Evolutionary conservation across 225 moss, liverwort and hornwort genomes (phyloP), one percentile per base, ranked within the genome.

Genomic region (Rhytidiadelphus loreus): DNA sequence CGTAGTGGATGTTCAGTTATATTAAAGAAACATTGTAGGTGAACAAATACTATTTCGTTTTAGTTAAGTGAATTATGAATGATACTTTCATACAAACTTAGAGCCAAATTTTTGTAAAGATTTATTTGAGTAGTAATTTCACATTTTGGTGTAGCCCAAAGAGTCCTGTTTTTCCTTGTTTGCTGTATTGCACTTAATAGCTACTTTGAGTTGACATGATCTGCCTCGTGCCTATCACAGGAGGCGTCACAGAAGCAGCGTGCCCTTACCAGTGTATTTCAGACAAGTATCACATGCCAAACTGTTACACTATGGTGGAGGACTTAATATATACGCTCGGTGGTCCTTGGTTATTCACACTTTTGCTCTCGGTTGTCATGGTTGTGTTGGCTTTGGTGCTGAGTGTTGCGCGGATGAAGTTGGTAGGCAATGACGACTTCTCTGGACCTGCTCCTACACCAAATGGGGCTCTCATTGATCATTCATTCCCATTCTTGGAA

Each of bases 371-470:
- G 43, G 94, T 93, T 87, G 94, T 95, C 41, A 95, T 97, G 93
- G 95, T 99, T 73, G 87, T 97, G 53, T 91, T 99, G 91, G 97
- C 98, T 66, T 86, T 99, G 84, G 97, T 99, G 80, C 93, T 99
- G 37, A 99, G 98, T 92, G 97, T 99, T 71, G 98, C 98, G 48
- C 94, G 98, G 82, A 93, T 96, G 95, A 99, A 99, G 89, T 86
- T 99, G 91, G 94, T 97, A 68, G 98, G 98, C 90, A 96, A 93
- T 78, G 98, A 99, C 57, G 98, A 99, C 88, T 99, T 99, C 87
- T 94, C 98, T 84, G 98, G 96, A 63, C 97, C 98, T 86, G 87
- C 96, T 78, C 97, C 96, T 85, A 87, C 93, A 53, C 96, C 95
- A 68, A 80, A 94, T 69, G 96, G 96, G 57, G 93, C 96, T 84